phyloP scores from a whole-genome alignment of 1,139 yeast species.

The Candida sanyaensis region DNA sequence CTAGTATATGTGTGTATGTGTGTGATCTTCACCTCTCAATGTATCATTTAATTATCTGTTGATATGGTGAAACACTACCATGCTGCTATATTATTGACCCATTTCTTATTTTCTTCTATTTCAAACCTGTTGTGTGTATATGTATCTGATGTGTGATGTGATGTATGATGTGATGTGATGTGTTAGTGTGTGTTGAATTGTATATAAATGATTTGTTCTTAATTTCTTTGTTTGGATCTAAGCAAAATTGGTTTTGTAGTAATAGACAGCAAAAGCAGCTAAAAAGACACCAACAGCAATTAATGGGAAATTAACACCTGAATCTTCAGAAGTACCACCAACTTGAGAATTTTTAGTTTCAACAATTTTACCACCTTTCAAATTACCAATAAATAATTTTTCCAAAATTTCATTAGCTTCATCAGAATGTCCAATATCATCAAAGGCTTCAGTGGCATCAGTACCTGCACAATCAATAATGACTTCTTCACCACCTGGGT shows the following conservation, averaged over 20 bases:
- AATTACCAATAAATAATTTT: conserved; percentile 66
- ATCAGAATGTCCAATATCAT: conserved; percentile 97
- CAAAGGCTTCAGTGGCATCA: conserved; percentile 93
- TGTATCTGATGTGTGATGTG: too few relatives aligned
- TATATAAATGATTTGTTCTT: too few relatives aligned
- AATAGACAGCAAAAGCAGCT: conserved; percentile 59
- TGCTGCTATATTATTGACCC: too few relatives aligned
- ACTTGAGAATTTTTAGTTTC: conserved; percentile 14
- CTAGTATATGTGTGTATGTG: too few relatives aligned
- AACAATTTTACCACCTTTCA: conserved; percentile 41
- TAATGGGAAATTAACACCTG: conserved; percentile 30
- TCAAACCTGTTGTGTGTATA: too few relatives aligned
- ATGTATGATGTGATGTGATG: too few relatives aligned
- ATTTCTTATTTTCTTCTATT: neutral
- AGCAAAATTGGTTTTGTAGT: conserved; percentile 23
- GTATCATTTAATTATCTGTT: too few relatives aligned
- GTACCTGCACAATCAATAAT: conserved; percentile 86
- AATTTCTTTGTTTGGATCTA: neutral
- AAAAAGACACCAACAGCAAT: conserved; percentile 53
- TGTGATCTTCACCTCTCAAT: too few relatives aligned
- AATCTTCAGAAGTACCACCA: conserved; percentile 24
- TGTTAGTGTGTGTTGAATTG: too few relatives aligned
- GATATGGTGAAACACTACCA: neutral
- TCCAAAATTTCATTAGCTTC: conserved; percentile 83
- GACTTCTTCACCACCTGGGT: conserved; percentile 97